Evolutionary conservation across 805 yeast genomes (phyloP).

Genomic region (Metschnikowia noctiluminum): DNA sequence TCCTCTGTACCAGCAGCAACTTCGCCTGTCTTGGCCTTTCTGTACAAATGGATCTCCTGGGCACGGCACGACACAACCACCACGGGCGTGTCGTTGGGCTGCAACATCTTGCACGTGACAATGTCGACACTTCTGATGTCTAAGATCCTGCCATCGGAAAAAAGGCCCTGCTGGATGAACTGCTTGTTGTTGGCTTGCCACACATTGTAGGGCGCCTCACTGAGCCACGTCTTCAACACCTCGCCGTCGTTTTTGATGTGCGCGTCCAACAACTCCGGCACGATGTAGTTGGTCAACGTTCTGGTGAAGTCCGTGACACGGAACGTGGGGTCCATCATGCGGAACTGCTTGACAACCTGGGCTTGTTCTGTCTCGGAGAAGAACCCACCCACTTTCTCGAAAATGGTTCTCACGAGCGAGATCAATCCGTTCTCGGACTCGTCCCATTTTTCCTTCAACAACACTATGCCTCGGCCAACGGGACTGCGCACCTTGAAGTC

Average conservation of each 20-base stretch:
- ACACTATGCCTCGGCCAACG: conserved; percentile 61
- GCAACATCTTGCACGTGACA: conserved; percentile 79
- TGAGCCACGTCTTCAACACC: conserved; percentile 83
- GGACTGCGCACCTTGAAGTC: conserved; percentile 64
- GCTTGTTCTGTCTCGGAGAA: conserved; percentile 97
- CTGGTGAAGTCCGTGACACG: conserved; percentile 71
- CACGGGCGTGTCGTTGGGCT: conserved; percentile 90
- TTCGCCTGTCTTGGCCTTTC: conserved; percentile 88
- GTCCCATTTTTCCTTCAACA: conserved; percentile 73
- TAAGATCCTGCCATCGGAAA: conserved; percentile 85
- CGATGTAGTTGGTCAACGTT: conserved; percentile 84
- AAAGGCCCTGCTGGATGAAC: conserved; percentile 83
- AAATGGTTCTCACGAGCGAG: conserved; percentile 71
- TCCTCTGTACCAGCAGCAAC: conserved; percentile 95
- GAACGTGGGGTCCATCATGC: conserved; percentile 86
- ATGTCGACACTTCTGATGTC: conserved; percentile 96
- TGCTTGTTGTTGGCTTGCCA: conserved; percentile 93
- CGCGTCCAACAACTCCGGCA: conserved; percentile 95
- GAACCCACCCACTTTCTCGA: conserved; percentile 79
- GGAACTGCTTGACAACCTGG: conserved; percentile 81
- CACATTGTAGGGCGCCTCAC: conserved; percentile 95
- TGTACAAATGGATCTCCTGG: conserved; percentile 88
- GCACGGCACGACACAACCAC: conserved; percentile 93
- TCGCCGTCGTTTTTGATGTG: conserved; percentile 87
- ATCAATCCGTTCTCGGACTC: conserved; percentile 93